A percentile compares a stretch with the other conserved stretches of the same genome.
Conservation (phyloP, 2,329 filamentous ascomycete species). For the Achaetomium macrosporum region DNA sequence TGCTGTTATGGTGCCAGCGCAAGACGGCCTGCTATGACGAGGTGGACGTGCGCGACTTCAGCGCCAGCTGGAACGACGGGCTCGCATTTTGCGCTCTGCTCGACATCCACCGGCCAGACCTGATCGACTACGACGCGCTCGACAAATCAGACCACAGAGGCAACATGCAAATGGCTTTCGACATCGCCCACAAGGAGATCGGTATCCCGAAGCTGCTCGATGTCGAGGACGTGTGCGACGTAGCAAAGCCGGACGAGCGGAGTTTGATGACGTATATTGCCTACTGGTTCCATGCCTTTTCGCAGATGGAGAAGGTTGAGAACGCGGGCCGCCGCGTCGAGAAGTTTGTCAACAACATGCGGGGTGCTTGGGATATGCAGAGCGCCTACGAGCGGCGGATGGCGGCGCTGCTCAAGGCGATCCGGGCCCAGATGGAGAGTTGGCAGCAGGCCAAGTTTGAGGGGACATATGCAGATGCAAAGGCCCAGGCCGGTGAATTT, state of each 20-base stretch:
- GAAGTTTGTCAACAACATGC: slow-evolving; percentile 98
- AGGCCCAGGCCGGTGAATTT: slow-evolving; percentile 76
- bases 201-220: slow-evolving; percentile 93
- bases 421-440: slow-evolving; percentile 63
- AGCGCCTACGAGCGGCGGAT: slow-evolving; percentile 90
- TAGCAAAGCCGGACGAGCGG: slow-evolving; percentile 90
- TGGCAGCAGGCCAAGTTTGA: slow-evolving; percentile 82
- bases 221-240: slow-evolving; percentile 96
- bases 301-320: slow-evolving; percentile 97
- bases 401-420: slow-evolving; percentile 70
- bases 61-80: slow-evolving; percentile 93
- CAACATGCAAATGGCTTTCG: slow-evolving; percentile 97
- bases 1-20: slow-evolving; percentile 93
- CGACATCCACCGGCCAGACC: slow-evolving; percentile 92
- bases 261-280: slow-evolving; percentile 99
- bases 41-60: slow-evolving; percentile 93
- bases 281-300: slow-evolving; percentile 99
- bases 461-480: slow-evolving; percentile 88
- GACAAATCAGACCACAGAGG: slow-evolving; percentile 92
- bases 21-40: slow-evolving; percentile 99
- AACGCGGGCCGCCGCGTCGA: slow-evolving; percentile 94
- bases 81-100: slow-evolving; percentile 92
- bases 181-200: slow-evolving; percentile 92
- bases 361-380: slow-evolving; percentile 99
- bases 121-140: slow-evolving; percentile 92